phyloP scores from a whole-genome alignment of 2,329 filamentous ascomycete species.

The Neopestalotiopsis sp. region DNA sequence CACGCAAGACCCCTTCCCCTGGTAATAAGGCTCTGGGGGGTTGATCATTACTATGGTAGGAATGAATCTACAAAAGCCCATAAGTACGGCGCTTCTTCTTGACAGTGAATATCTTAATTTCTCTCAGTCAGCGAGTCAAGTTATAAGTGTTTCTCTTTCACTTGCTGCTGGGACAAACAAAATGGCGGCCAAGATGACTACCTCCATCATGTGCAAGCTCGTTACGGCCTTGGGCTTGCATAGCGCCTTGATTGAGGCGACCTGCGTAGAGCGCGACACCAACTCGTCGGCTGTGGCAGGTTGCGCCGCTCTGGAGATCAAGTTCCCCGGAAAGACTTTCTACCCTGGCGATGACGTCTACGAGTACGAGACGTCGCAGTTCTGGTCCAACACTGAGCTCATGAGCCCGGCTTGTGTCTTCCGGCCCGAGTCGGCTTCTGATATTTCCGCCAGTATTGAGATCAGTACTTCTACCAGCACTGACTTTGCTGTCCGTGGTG shows the following conservation, averaged over 20 bases:
- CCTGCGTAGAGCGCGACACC: not conserved
- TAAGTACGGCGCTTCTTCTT: not conserved
- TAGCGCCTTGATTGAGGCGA: not conserved
- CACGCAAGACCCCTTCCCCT: not conserved
- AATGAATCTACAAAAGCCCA: slow-evolving; percentile 3
- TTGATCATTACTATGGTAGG: slow-evolving; percentile 2
- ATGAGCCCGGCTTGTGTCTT: slow-evolving; percentile 40
- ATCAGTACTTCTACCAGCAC: slow-evolving; percentile 28
- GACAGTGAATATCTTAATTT: not conserved
- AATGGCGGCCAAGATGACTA: slow-evolving; percentile 8
- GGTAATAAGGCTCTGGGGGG: slow-evolving; percentile 1
- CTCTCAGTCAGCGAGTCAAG: slow-evolving; percentile 9
- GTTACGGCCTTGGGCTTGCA: slow-evolving; percentile 2
- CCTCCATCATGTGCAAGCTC: slow-evolving; percentile 1
- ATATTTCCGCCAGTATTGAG: slow-evolving; percentile 33
- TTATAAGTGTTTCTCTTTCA: not conserved
- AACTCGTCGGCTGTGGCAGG: slow-evolving; percentile 10
- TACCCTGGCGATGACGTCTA: slow-evolving; percentile 31
- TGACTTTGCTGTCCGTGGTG: slow-evolving; percentile 37
- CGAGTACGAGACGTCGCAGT: slow-evolving; percentile 36
- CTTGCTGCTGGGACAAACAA: not conserved
- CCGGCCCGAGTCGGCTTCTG: slow-evolving; percentile 33
- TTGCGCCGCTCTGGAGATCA: slow-evolving; percentile 16
- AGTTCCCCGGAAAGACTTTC: slow-evolving; percentile 31
- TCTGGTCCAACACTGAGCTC: slow-evolving; percentile 43